Evolutionary conservation across 805 yeast species (phyloP).

Genomic region (Candida caryicola): DNA sequence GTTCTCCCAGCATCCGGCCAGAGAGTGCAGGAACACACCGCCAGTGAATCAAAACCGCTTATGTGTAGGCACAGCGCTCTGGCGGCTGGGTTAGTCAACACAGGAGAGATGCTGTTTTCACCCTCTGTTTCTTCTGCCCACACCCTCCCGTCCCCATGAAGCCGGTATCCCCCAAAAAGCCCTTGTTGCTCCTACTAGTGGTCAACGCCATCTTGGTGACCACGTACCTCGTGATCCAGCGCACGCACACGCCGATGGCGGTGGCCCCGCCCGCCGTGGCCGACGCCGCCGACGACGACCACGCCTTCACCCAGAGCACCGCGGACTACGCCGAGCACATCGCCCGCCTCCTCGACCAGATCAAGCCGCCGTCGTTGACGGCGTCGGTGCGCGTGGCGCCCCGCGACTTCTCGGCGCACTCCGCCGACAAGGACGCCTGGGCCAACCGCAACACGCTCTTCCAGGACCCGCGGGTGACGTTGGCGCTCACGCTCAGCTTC

Average conservation of each 20-base stretch:
- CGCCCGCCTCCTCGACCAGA: background rate
- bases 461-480: slow-evolving; percentile 21
- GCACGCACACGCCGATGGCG: background rate
- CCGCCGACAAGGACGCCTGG: slow-evolving; percentile 18
- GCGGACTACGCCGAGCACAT: background rate
- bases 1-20: no score
- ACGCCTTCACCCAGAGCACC: background rate
- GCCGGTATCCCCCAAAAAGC: background rate
- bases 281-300: background rate
- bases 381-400: background rate
- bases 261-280: background rate
- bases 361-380: background rate
- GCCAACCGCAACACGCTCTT: slow-evolving; percentile 13
- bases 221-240: background rate
- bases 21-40: no score
- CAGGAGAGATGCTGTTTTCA: no score
- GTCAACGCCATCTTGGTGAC: slow-evolving; percentile 2
- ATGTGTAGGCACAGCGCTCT: no score
- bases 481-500: slow-evolving; percentile 13
- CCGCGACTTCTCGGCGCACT: background rate
- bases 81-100: no score
- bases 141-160: background rate
- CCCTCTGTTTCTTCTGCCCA: no score
- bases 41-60: no score
- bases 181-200: background rate